Evolutionary conservation across 352 stramenopile species (phyloP).

Genomic region (Phytophthora idaei): DNA sequence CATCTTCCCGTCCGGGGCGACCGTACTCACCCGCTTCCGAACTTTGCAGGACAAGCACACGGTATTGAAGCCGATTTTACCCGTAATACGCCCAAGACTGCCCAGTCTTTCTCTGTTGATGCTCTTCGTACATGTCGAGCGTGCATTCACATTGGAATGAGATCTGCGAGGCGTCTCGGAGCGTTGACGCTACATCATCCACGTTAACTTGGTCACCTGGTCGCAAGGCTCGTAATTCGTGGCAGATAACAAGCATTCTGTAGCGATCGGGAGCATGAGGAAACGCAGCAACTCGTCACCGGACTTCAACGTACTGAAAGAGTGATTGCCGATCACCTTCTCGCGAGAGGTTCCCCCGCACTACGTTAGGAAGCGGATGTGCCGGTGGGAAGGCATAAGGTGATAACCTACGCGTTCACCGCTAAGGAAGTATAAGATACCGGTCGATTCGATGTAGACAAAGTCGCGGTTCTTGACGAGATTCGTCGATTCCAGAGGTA

Average conservation of each 20-base stretch:
- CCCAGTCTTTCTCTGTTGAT: constrained; percentile 6
- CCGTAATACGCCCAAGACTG: constrained; percentile 7
- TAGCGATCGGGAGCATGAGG: constrained; percentile 5
- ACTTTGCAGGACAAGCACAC: constrained; percentile 10
- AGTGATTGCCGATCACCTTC: too few species aligned
- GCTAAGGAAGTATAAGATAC: constrained; percentile 1
- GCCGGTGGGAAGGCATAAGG: constrained; percentile 41
- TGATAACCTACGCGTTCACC: constrained; percentile 45
- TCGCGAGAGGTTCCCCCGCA: too few species aligned
- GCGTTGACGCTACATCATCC: constrained; percentile 20
- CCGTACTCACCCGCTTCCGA: constrained; percentile 3
- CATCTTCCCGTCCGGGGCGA: constrained; percentile 4
- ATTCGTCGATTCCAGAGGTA: constrained; percentile 12
- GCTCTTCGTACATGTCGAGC: constrained; percentile 10
- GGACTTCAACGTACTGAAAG: too few species aligned
- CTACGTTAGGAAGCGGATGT: too few species aligned
- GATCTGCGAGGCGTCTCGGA: background rate
- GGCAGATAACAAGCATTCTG: constrained; percentile 10
- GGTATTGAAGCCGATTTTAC: constrained; percentile 5
- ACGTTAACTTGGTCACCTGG: constrained; percentile 33
- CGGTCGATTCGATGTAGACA: constrained; percentile 17
- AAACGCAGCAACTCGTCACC: too few species aligned
- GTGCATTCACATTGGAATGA: background rate
- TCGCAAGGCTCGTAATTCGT: constrained; percentile 27
- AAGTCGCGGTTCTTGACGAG: constrained; percentile 21